Conservation (phyloP, 2,329 filamentous ascomycete genomes). For the Whalleya microplaca region DNA sequence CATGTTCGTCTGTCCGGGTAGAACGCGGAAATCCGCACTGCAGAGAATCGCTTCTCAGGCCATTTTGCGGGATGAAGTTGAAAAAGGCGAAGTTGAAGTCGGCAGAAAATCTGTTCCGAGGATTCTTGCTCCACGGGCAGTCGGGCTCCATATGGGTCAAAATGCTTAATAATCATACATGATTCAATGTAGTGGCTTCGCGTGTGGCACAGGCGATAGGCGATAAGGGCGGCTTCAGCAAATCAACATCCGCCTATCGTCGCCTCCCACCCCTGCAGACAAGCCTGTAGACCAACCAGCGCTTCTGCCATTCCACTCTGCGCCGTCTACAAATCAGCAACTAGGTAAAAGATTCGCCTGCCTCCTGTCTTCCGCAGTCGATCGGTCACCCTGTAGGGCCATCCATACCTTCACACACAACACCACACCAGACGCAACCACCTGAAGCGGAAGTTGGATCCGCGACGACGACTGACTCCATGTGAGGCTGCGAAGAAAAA, state of each 20-base stretch:
- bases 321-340: background rate
- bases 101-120: conserved; percentile 18
- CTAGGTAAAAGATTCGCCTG: background rate
- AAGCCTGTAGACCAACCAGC: background rate
- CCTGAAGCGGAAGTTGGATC: conserved; percentile 1
- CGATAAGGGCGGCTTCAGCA: background rate
- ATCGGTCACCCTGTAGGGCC: background rate
- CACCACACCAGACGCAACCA: background rate
- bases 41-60: background rate
- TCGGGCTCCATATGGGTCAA: background rate
- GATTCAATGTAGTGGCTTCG: no score
- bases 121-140: conserved; percentile 1
- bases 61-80: conserved; percentile 15
- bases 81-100: conserved; percentile 14
- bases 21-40: background rate
- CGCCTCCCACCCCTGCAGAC: background rate
- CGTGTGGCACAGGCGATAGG: background rate
- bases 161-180: background rate
- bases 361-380: background rate
- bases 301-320: background rate
- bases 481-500: conserved; percentile 31
- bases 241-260: background rate
- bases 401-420: background rate
- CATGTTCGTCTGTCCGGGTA: background rate
- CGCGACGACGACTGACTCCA: conserved; percentile 25